Conservation (phyloP, 2,329 filamentous ascomycete species). For the Colletotrichum godetiae region DNA sequence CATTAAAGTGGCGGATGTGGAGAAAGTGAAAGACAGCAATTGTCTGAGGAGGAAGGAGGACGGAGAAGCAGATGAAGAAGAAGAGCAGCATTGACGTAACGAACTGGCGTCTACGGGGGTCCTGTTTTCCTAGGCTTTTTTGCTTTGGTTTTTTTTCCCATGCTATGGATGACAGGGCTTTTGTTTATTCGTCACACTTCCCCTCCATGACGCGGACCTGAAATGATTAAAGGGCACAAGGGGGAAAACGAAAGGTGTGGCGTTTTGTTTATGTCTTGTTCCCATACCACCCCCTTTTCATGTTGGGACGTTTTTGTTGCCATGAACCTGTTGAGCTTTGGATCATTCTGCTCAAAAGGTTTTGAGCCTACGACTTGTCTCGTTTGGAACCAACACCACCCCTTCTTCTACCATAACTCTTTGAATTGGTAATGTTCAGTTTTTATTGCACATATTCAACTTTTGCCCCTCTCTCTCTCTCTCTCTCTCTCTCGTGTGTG, state of each 20-base stretch:
- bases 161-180: neutral
- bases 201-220: neutral
- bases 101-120: constrained; percentile 33
- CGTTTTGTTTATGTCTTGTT: neutral
- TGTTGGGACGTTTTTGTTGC: neutral
- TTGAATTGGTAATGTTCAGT: constrained; percentile 22
- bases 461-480: neutral
- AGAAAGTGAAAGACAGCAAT: neutral
- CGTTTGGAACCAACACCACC: neutral
- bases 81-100: constrained; percentile 30
- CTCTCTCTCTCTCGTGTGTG: no score
- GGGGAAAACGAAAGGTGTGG: constrained; percentile 6
- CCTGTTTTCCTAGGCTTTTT: constrained; percentile 22
- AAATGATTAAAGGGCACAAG: neutral
- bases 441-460: neutral
- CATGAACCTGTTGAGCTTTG: neutral
- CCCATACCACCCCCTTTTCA: neutral
- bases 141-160: constrained; percentile 13
- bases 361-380: neutral
- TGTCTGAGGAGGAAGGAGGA: neutral
- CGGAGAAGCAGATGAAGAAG: neutral
- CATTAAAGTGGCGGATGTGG: constrained; percentile 3
- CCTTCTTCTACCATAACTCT: constrained; percentile 2
- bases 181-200: neutral
- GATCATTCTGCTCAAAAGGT: no score